Evolutionary conservation across 2,329 filamentous ascomycete genomes (phyloP).

Genomic region (Aspergillus alliaceus): DNA sequence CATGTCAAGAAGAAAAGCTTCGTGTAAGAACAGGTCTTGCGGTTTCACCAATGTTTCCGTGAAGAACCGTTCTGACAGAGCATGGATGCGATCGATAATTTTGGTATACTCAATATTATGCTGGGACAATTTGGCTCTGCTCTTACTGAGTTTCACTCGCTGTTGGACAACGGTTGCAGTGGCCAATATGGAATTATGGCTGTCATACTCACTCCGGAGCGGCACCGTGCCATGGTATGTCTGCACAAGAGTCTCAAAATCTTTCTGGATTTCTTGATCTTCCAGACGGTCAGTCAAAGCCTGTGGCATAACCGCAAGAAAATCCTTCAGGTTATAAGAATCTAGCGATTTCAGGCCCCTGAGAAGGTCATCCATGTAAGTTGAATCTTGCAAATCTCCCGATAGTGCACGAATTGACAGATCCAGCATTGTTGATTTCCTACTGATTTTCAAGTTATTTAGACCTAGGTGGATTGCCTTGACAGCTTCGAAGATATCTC

Average conservation of each 20-base stretch:
- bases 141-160: conserved; percentile 59
- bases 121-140: conserved; percentile 54
- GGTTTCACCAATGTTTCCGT: conserved; percentile 48
- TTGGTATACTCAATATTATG: conserved; percentile 57
- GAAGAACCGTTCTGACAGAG: conserved; percentile 49
- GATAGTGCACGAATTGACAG: conserved; percentile 45
- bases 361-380: conserved; percentile 54
- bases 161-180: conserved; percentile 61
- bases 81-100: conserved; percentile 50
- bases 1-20: conserved; percentile 60
- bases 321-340: conserved; percentile 47
- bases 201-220: conserved; percentile 73
- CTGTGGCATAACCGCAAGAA: conserved; percentile 42
- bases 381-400: conserved; percentile 54
- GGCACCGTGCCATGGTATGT: conserved; percentile 49
- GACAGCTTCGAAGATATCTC: conserved; percentile 35
- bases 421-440: conserved; percentile 35
- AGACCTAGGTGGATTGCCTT: conserved; percentile 27
- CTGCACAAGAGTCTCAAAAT: conserved; percentile 50
- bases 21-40: conserved; percentile 53
- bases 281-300: conserved; percentile 32
- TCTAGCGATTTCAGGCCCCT: conserved; percentile 53
- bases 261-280: conserved; percentile 46
- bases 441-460: conserved; percentile 28
- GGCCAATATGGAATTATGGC: conserved; percentile 58